Base-by-base conservation (phyloP, 2,329 filamentous ascomycete species). In the Fusarium incarnatum region DNA sequence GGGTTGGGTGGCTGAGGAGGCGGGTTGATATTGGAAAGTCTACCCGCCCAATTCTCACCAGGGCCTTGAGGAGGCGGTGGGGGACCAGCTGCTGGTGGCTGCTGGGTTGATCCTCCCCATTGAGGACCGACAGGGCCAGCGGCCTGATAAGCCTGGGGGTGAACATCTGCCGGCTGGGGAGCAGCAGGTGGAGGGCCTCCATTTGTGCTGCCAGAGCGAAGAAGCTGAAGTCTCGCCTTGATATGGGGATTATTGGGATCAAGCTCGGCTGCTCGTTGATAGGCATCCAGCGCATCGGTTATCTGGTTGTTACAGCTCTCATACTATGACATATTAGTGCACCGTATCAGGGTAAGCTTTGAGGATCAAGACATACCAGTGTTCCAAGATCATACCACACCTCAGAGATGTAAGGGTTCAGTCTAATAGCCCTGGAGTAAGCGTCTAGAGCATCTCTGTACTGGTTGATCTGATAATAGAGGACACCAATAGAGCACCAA, bases 401-500 rank as follows among this genome's bases (percentile, higher is more conserved):
- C 81, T 99, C 96, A 3, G 94, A 98, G 71, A 99, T 98, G 84
- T 97, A 98, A 8, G 96, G 96, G 79, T 98, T 99, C 75, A 99
- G 83, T 59, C 96, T 92, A 76, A 98, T 99, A 48, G 96, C 96
- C 65, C 96, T 92, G 67, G 94, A 98, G 82, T 98, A 99, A 41
- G 96, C 96, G 83, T 99, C 96, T 56, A 99, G 88, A 5, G 96
- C 96, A 84, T 99, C 96, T 63, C 96, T 91, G 82, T 99, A 99
- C 83, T 99, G 96, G 82, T 98, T 99, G 84, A 99, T 99, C 82
- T 98, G 96, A 83, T 98, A 99, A 81, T 99, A 99, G 64, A 99
- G 87, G 18, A 99, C 96, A 79, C 96, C 96, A 78, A 99, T 99
- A 12, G 95, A 98, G 84, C 96, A 98, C 96, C 96, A 99, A 84